Conservation (phyloP, 1,284 basidiomycete species). For the Tremellales sp. region DNA sequence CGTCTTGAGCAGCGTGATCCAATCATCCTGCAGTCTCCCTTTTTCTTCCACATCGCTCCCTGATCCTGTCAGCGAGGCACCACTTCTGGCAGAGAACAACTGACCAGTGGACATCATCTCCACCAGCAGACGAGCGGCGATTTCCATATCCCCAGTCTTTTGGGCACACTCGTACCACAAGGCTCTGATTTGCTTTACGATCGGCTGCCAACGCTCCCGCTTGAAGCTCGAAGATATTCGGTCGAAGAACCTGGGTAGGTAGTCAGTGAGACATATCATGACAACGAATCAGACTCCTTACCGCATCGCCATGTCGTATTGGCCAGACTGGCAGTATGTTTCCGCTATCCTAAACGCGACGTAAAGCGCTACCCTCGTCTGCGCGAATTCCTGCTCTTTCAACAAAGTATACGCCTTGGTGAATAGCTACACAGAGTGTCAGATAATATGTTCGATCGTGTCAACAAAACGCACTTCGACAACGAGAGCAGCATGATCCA, state of each 20-base stretch:
- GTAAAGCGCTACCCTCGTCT: constrained; percentile 72
- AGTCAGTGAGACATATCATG: background rate
- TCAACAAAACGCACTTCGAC: constrained; percentile 60
- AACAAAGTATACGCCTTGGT: constrained; percentile 86
- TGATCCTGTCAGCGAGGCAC: background rate
- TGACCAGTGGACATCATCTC: constrained; percentile 74
- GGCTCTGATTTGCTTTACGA: constrained; percentile 66
- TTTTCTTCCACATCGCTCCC: constrained; percentile 35
- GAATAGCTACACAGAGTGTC: constrained; percentile 59
- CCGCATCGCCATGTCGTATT: constrained; percentile 78
- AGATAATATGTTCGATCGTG: background rate
- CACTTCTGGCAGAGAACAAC: constrained; percentile 29
- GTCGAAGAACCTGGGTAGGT: constrained; percentile 68
- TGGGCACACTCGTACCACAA: constrained; percentile 77
- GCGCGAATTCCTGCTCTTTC: constrained; percentile 57
- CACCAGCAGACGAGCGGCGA: constrained; percentile 66
- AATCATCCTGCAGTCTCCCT: constrained; percentile 55
- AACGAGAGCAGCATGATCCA: constrained; percentile 74
- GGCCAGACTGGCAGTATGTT: constrained; percentile 58
- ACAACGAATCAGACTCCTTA: constrained; percentile 40
- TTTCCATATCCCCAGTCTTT: constrained; percentile 67
- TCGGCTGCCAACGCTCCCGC: constrained; percentile 68
- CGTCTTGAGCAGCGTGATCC: constrained; percentile 66
- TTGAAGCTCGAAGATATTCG: constrained; percentile 78
- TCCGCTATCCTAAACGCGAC: constrained; percentile 82